Conservation (phyloP, 2,329 filamentous ascomycete genomes). For the Epichloe aotearoae region DNA sequence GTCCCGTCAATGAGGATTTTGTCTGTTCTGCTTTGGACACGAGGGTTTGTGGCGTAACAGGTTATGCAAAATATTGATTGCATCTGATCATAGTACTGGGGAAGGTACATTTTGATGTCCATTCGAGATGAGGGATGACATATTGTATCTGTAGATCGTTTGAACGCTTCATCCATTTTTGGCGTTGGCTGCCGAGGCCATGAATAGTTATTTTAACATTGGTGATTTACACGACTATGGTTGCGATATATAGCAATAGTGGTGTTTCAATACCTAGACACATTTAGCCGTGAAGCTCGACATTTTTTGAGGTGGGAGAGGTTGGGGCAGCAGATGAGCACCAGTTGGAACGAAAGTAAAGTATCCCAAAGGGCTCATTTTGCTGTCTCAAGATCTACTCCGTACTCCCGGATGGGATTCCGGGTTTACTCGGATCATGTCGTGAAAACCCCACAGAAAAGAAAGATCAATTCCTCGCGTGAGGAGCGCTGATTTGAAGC, state of each 20-base stretch:
- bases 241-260: not conserved
- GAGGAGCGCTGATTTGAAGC: not conserved
- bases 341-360: not conserved
- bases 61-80: slow-evolving; percentile 5
- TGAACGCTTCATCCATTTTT: slow-evolving; percentile 4
- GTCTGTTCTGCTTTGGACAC: slow-evolving; percentile 5
- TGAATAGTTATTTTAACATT: not conserved
- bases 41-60: slow-evolving; percentile 7
- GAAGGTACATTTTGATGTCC: slow-evolving; percentile 5
- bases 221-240: slow-evolving; percentile 4
- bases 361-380: not conserved
- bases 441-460: not conserved
- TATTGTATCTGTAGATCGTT: slow-evolving; percentile 8
- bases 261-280: slow-evolving; percentile 4
- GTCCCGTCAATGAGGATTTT: slow-evolving; percentile 7
- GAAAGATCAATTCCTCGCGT: not conserved
- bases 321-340: not conserved
- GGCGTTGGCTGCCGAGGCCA: not conserved
- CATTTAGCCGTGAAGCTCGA: slow-evolving; percentile 9
- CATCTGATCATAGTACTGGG: slow-evolving; percentile 6
- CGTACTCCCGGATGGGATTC: not conserved
- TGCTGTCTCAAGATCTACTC: not conserved
- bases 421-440: not conserved
- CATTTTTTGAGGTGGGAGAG: not conserved
- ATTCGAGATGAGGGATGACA: slow-evolving; percentile 3